Evolutionary conservation across 1,284 basidiomycete species (phyloP), one percentile per base, ranked within the genome.

Genomic region (Ganoderma lucidum): DNA sequence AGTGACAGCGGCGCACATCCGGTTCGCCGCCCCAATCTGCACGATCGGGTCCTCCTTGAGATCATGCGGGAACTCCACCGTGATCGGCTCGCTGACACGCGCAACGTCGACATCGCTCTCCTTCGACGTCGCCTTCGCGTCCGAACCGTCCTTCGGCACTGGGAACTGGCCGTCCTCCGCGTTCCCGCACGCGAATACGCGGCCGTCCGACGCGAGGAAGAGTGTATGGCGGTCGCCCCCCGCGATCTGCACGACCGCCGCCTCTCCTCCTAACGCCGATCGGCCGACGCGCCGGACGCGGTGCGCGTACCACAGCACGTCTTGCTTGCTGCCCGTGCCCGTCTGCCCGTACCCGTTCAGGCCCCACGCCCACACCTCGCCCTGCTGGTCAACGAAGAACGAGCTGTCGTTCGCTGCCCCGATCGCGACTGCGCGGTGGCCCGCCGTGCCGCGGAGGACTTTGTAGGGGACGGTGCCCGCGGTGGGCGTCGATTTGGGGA

Each of bases 331-430:
- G n/a, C 84, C 85, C 12, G 89, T 83, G 37, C 91, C 93, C 0
- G 87, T 87, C 79, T 94, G 93, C 37, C 87, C 86, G 81, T 87
- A 87, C 51, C 85, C 91, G 81, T 98, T 98, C 70, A 96, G 84
- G 28, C 96, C 96, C 96, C 96, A 98, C 0, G 89, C 94, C 87
- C 90, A 97, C 4, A 97, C 93, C 62, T 87, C 87, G 44, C 95
- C 96, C 41, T 85, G 82, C 72, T 91, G 87, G 79, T 96, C 92
- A 66, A 97, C 89, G 3, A 96, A 96, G 77, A 97, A 97, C 0
- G 94, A 96, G 77, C 94, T 92, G 81, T 92, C 95, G 62, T 87
- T 86, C 12, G 96, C 95, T 0, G 93, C 88, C 10, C 94, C 95
- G 73, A 97, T 85, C 55, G 84, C 83, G 44, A 92, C 90, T 60